phyloP scores from a whole-genome alignment of 1,139 yeast species.

The Hyphopichia wangnamkhiaoensis region DNA sequence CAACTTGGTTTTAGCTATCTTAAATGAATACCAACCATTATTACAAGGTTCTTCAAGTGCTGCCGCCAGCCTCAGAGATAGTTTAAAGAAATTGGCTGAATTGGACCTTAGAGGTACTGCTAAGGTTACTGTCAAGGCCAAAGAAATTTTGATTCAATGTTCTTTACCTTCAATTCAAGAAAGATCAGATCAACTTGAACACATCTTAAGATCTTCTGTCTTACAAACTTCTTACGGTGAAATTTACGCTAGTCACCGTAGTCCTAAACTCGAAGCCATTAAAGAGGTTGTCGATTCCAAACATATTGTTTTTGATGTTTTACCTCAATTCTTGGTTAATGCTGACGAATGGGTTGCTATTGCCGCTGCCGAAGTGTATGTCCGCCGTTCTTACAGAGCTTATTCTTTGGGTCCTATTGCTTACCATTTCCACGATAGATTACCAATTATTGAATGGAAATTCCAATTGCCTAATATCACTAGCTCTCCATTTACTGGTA shows the following conservation, averaged over 20 bases:
- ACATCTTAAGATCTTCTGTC: slow-evolving; percentile 88
- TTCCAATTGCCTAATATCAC: slow-evolving; percentile 80
- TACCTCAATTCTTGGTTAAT: slow-evolving; percentile 85
- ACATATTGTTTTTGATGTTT: slow-evolving; percentile 93
- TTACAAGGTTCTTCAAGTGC: slow-evolving; percentile 67
- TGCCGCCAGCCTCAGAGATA: slow-evolving; percentile 68
- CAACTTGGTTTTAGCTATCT: slow-evolving; percentile 81
- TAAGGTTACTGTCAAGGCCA: slow-evolving; percentile 92
- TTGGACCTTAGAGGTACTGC: slow-evolving; percentile 88
- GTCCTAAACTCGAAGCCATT: slow-evolving; percentile 78
- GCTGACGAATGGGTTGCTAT: slow-evolving; percentile 85
- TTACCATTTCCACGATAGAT: slow-evolving; percentile 59
- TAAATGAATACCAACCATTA: slow-evolving; percentile 77
- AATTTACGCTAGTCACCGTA: slow-evolving; percentile 69
- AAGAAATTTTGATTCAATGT: slow-evolving; percentile 94
- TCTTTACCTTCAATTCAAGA: slow-evolving; percentile 94
- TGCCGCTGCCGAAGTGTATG: slow-evolving; percentile 96
- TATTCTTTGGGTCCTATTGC: slow-evolving; percentile 79
- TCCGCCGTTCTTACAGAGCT: slow-evolving; percentile 96
- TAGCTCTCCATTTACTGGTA: slow-evolving; percentile 67
- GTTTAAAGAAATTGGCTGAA: slow-evolving; percentile 78
- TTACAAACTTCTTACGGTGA: slow-evolving; percentile 90
- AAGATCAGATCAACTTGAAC: slow-evolving; percentile 96
- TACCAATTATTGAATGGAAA: slow-evolving; percentile 83
- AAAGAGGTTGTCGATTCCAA: slow-evolving; percentile 94